Evolutionary conservation across 2,329 filamentous ascomycete genomes (phyloP), one percentile per base, ranked within the genome.

Genomic region (Aquanectria penicillioides): DNA sequence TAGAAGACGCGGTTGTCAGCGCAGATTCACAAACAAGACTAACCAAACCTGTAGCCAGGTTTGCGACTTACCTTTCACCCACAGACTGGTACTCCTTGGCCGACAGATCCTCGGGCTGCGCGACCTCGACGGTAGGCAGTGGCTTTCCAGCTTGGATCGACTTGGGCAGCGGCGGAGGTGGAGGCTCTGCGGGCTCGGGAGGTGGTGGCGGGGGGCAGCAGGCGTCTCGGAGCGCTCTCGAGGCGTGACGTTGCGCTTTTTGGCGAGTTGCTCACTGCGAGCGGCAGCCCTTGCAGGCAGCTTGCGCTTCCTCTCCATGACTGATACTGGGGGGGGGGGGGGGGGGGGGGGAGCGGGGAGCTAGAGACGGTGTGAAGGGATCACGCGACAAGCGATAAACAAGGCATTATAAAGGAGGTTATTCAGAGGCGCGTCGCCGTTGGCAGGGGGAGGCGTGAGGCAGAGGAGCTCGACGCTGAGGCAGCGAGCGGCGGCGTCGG

Each of bases 71-170:
- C 89, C 89, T 93, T 72, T 93, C 89, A 55, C 87, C 84, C 34
- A 94, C 82, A 20, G 86, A 86, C 76, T 94, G 91, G 70, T 89
- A 94, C 12, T 93, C 89, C 63, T 83, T 84, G 5, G 77, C 71
- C 0, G 88, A 78, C 6, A 94, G 78, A 61, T 88, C 82, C 7
- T 85, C 82, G 1, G 87, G 77, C 72, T 95, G 91, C 13, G 87
- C 80, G 44, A 86, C 82, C 65, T 89, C 83, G 12, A 93, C 83
- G 0, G 88, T 91, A 3, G 91, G 91, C 26, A 94, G 77, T 13
- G 90, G 88, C 69, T 89, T 86, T 44, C 87, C 88, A 2, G 89
- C 76, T 66, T 83, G 79, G 29, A 93, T 77, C 40, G 85, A 86
- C 61, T 81, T 86, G 22, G 90, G 90, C 52, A 94, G 70, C 53